Percentiles rank a stretch among this genome's conserved stretches.
Evolutionary conservation across 495 filamentous ascomycete genomes (phyloP).

Genomic region (Bathelium albidoporum): DNA sequence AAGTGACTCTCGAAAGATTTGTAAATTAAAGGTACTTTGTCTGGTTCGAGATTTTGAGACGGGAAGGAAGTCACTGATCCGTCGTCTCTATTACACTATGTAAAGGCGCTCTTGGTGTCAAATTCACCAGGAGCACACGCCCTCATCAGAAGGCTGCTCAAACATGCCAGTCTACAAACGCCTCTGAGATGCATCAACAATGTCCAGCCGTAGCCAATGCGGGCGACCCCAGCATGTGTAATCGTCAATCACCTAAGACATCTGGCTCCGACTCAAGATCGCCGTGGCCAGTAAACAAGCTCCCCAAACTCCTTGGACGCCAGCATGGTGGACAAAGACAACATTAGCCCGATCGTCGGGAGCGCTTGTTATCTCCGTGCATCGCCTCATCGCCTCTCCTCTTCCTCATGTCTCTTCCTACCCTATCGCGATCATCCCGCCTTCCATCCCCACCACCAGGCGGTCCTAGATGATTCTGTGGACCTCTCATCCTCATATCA

Average conservation of each 20-base stretch:
- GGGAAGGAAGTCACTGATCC: no score
- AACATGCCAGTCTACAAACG: background rate
- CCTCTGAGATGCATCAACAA: background rate
- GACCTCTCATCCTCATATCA: constrained; percentile 8
- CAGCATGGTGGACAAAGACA: background rate
- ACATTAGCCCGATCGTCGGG: constrained; percentile 1
- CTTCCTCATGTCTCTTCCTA: constrained; percentile 13
- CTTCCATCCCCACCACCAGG: constrained; percentile 3
- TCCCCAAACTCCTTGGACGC: background rate
- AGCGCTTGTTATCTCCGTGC: constrained; percentile 6
- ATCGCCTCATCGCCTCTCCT: constrained; percentile 12
- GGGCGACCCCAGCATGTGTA: background rate
- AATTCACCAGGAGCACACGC: background rate
- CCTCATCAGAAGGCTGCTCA: background rate
- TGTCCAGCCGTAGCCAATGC: background rate
- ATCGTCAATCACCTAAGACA: background rate
- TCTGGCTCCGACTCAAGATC: background rate
- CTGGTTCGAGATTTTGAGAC: no score
- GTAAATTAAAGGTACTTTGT: no score
- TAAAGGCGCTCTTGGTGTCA: background rate
- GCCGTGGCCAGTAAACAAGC: background rate
- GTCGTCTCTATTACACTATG: no score
- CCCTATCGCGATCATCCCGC: constrained; percentile 3
- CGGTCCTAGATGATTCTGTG: background rate
- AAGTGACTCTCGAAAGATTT: no score